These are phyloP conservation scores for Globisporangium carolinianum DNA, from an alignment of 352 stramenopile genomes.

Conservation along the genomic window DNA sequence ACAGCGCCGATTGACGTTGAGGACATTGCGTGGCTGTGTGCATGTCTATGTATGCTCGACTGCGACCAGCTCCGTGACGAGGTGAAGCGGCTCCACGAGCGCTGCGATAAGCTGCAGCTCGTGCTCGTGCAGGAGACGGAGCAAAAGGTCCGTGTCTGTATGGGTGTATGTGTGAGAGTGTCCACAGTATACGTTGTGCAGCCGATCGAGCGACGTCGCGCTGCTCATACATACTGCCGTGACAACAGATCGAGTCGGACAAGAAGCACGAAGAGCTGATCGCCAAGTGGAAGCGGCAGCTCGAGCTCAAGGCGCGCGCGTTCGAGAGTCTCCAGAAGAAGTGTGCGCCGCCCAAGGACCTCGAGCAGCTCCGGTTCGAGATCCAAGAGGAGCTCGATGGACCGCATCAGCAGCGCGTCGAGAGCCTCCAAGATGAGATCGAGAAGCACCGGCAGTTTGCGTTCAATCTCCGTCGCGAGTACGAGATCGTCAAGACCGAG, in stretches of 20 bases:
- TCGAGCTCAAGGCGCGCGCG: slow-evolving; percentile 71
- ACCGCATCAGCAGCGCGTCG: slow-evolving; percentile 60
- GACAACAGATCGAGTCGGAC: slow-evolving; percentile 49
- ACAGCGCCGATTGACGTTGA: too few relatives aligned
- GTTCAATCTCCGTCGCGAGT: slow-evolving; percentile 64
- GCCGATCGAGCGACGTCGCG: too few relatives aligned
- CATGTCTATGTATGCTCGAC: not conserved
- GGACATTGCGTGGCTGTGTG: not conserved
- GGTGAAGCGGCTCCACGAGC: slow-evolving; percentile 54
- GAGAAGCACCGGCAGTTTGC: slow-evolving; percentile 63
- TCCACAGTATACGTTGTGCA: too few relatives aligned
- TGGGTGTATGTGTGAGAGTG: not conserved
- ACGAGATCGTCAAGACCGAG: slow-evolving; percentile 78
- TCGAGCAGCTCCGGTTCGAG: slow-evolving; percentile 75
- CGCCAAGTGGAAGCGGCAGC: slow-evolving; percentile 77
- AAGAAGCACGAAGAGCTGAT: slow-evolving; percentile 79
- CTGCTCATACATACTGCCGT: not conserved
- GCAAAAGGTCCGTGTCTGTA: slow-evolving; percentile 39
- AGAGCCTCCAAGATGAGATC: slow-evolving; percentile 55
- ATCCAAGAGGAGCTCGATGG: slow-evolving; percentile 82
- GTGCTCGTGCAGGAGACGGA: slow-evolving; percentile 79
- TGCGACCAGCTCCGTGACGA: slow-evolving; percentile 49
- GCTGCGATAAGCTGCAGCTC: slow-evolving; percentile 75
- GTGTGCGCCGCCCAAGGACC: slow-evolving; percentile 68
- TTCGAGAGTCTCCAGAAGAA: slow-evolving; percentile 83